These are phyloP conservation scores for Lentinula lateritia DNA, from an alignment of 768 basidiomycete species.

Conservation along the genomic window DNA sequence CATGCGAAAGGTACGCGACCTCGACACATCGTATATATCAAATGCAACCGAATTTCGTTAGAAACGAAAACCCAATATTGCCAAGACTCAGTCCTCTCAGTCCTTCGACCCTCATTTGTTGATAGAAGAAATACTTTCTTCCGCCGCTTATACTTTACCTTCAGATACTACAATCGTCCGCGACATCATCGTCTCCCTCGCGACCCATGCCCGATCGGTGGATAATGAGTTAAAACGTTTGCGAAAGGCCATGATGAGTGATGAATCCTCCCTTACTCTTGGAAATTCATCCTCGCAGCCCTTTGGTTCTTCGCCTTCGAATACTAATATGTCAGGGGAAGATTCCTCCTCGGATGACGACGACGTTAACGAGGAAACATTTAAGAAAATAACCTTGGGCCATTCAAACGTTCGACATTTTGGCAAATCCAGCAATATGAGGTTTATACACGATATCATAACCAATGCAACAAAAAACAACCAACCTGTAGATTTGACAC, in stretches of 20 bases:
- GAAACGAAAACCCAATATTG: constrained; percentile 4
- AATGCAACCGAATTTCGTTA: not conserved
- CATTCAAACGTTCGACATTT: not conserved
- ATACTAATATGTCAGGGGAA: not conserved
- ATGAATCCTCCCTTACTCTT: not conserved
- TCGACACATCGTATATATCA: not conserved
- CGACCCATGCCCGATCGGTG: not conserved
- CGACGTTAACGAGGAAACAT: not conserved
- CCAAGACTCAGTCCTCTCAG: not conserved
- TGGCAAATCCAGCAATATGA: constrained; percentile 1
- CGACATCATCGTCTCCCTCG: not conserved
- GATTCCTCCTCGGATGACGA: not conserved
- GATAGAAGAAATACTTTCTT: not conserved
- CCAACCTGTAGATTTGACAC: not conserved
- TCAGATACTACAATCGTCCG: not conserved
- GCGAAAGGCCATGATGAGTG: not conserved
- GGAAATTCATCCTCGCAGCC: not conserved
- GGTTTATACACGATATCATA: not conserved
- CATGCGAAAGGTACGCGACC: not conserved
- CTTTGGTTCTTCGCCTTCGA: not conserved
- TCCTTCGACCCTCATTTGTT: not conserved
- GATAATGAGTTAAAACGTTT: not conserved
- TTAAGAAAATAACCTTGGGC: not conserved
- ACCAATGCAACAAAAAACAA: not conserved
- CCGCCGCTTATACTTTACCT: not conserved